Percentiles rank a stretch among this genome's conserved stretches.
Conservation (phyloP, 345 rosid genomes). For the Eucalyptus marginata region DNA sequence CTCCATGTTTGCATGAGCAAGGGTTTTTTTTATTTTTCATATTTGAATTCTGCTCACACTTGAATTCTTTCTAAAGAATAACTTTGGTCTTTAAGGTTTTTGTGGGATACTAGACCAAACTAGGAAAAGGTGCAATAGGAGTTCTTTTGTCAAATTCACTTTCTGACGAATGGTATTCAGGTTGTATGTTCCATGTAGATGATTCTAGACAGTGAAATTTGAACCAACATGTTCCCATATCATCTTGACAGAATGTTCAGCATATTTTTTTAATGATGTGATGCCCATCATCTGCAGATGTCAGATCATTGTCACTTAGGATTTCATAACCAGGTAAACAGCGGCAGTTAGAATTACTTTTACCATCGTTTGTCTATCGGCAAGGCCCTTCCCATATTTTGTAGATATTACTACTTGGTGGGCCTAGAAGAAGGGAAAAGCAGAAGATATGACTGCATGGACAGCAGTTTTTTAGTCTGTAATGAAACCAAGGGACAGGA, state of each 20-base stretch:
- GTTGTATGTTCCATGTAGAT: background rate
- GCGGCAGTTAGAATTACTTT: background rate
- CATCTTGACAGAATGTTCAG: background rate
- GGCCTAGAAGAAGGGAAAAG: background rate
- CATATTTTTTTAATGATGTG: background rate
- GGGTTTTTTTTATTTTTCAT: background rate
- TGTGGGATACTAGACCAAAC: background rate
- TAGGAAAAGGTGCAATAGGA: background rate
- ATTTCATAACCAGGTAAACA: background rate
- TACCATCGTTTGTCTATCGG: background rate
- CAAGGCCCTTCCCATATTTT: background rate
- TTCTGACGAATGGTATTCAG: background rate
- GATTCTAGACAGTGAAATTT: background rate
- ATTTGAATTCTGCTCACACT: background rate
- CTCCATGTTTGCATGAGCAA: background rate
- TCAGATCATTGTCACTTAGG: background rate
- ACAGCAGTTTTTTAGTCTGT: background rate
- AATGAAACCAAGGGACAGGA: background rate
- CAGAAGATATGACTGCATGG: background rate
- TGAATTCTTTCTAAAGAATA: background rate
- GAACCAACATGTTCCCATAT: background rate
- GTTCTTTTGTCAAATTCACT: background rate
- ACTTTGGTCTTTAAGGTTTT: background rate
- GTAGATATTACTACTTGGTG: background rate
- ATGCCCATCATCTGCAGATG: background rate